These are phyloP conservation scores for Echites panduratus DNA, from an alignment of 257 asterid genomes.

Conservation along the genomic window DNA sequence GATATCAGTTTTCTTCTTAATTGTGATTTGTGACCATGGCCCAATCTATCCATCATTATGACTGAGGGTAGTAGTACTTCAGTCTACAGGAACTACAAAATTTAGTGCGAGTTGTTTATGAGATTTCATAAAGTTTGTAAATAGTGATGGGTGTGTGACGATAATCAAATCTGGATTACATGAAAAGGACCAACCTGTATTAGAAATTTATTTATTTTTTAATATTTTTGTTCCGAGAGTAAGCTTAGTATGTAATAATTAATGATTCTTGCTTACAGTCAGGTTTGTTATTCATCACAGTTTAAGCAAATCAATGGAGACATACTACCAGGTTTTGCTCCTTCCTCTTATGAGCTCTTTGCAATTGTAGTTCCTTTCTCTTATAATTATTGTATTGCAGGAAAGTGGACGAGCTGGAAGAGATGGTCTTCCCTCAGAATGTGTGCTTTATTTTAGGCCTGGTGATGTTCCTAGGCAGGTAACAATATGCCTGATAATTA, in stretches of 20 bases:
- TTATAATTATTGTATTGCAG: slow-evolving; percentile 38
- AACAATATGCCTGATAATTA: slow-evolving; percentile 11
- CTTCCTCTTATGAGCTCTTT: slow-evolving; percentile 20
- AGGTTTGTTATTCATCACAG: slow-evolving; percentile 98
- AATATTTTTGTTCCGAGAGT: background rate
- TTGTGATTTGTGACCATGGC: background rate
- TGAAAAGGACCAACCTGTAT: background rate
- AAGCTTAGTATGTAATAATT: slow-evolving; percentile 10
- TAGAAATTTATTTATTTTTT: background rate
- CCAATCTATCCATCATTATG: background rate
- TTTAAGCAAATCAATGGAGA: slow-evolving; percentile 98
- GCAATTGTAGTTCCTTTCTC: slow-evolving; percentile 22
- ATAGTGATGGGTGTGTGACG: background rate
- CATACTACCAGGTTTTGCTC: slow-evolving; percentile 83
- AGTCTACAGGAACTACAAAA: background rate
- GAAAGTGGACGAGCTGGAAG: slow-evolving; percentile 99
- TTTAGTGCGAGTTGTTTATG: background rate
- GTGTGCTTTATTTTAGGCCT: slow-evolving; percentile 84
- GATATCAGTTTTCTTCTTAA: background rate
- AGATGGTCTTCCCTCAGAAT: slow-evolving; percentile 98
- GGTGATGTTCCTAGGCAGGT: slow-evolving; percentile 98
- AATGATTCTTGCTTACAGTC: slow-evolving; percentile 49
- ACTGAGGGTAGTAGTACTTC: background rate
- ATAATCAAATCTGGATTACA: background rate
- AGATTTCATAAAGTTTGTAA: background rate